Evolutionary conservation across 352 stramenopile species (phyloP), one percentile per base, ranked within the genome.

Genomic region (Globisporangium polare): DNA sequence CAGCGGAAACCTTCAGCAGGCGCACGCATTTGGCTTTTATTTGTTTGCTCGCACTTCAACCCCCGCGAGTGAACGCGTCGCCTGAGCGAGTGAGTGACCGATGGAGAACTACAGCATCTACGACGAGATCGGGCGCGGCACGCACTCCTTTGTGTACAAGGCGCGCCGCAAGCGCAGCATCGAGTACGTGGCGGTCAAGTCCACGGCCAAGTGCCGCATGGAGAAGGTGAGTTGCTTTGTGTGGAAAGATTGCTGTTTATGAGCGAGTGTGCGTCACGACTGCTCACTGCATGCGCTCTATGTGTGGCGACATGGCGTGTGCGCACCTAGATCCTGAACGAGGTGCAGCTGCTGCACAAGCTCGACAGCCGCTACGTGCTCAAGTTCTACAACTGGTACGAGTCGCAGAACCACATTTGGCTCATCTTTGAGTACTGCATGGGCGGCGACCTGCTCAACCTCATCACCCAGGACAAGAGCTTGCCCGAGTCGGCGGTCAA

Each of bases 81-180:
- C 12, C 33, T 39, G 33, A 33, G 4, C 29, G 47, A 12, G 8
- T 39, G 47, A n/a, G 6, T 18, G 47, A 13, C 13, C 43, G 56
- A 98, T 98, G 91, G 90, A 98, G 66, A 96, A 97, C 71, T 98
- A 97, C 80, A 95, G 93, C 72, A 97, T 98, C 58, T 97, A 97
- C 66, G 87, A 97, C 68, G 90, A 97, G 73, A 93, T 98, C 66
- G 91, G 91, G 9, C 83, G 83, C 53, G 92, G 92, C n/a, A 83
- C 83, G 55, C 78, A 94, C 74, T 97, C 88, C 52, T 92, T 96
- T 62, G 89, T 97, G 67, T 97, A 97, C 83, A 97, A 97, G 72
- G 90, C 89, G 37, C 66, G 89, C 15, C 86, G 89, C 61, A 97
- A 98, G 75, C 88, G 90, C 62, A 96, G 78, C 55, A 94, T 97